Conservation (phyloP, 192 early-diverging fungal species). For the Allomyces javanicus region DNA sequence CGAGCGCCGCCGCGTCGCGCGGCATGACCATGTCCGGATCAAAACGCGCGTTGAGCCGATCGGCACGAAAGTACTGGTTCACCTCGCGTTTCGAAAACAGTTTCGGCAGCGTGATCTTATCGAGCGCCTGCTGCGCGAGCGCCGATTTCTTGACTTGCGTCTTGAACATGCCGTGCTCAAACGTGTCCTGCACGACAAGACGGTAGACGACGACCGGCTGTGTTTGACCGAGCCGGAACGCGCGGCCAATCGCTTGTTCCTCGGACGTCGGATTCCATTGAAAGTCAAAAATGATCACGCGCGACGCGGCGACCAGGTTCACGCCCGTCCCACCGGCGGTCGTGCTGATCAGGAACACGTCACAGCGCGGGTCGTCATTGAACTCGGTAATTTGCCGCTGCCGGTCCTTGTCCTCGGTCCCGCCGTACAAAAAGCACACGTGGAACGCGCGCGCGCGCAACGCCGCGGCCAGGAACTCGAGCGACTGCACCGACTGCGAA, state of each 20-base stretch:
- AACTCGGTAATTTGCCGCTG: not conserved
- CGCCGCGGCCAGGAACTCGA: not conserved
- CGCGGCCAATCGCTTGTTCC: constrained; percentile 2
- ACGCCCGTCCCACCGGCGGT: constrained; percentile 8
- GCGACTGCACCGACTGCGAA: not conserved
- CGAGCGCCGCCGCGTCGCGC: too few relatives aligned
- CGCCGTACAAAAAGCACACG: not conserved
- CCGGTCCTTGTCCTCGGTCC: not conserved
- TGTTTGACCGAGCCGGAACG: constrained; percentile 3
- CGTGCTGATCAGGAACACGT: not conserved
- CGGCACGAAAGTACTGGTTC: too few relatives aligned
- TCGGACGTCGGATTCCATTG: constrained; percentile 5
- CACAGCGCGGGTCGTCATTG: not conserved
- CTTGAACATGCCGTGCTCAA: constrained; percentile 1
- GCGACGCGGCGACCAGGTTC: constrained; percentile 6
- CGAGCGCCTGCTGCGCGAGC: not conserved
- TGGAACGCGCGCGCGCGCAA: not conserved
- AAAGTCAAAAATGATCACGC: constrained; percentile 6
- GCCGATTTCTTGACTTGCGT: not conserved
- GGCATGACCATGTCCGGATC: too few relatives aligned
- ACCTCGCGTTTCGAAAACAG: too few relatives aligned
- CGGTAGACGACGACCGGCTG: constrained; percentile 3
- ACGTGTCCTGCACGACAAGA: constrained; percentile 2
- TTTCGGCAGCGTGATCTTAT: not conserved
- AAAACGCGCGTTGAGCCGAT: too few relatives aligned